Evolutionary conservation across 176 grass and related monocot genomes (phyloP).

Genomic region (Paspalum vaginatum): DNA sequence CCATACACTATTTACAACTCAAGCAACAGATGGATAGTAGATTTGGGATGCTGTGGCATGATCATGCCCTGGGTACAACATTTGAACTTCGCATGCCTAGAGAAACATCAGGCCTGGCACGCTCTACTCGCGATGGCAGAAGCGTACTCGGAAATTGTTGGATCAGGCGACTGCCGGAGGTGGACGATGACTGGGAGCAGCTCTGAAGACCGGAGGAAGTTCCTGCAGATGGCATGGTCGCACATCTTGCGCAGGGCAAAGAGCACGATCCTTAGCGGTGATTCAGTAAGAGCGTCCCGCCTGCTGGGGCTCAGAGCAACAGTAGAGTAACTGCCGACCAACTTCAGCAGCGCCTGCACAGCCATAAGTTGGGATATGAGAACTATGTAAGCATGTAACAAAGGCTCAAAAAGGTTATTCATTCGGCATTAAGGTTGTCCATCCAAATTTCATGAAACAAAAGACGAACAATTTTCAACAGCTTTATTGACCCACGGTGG

Average conservation of each 20-base stretch:
- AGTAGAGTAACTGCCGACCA: constrained; percentile 72
- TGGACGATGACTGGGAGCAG: constrained; percentile 66
- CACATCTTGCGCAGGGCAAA: constrained; percentile 94
- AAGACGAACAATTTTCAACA: background rate
- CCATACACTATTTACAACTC: constrained; percentile 23
- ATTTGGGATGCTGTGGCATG: constrained; percentile 17
- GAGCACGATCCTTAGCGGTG: constrained; percentile 80
- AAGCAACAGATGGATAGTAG: background rate
- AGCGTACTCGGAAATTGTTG: constrained; percentile 68
- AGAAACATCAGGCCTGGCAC: constrained; percentile 42
- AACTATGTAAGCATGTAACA: background rate
- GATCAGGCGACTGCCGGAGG: constrained; percentile 72
- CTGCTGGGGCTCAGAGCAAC: constrained; percentile 77
- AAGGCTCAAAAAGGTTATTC: background rate
- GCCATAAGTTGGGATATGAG: background rate
- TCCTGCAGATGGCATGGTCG: constrained; percentile 72
- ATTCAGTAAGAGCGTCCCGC: constrained; percentile 69
- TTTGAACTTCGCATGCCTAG: background rate
- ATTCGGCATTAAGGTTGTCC: background rate
- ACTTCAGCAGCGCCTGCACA: constrained; percentile 74
- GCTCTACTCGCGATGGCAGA: constrained; percentile 60
- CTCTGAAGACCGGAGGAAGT: constrained; percentile 72
- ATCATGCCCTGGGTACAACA: constrained; percentile 22
- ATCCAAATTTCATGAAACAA: background rate
- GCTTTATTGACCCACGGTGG: constrained; percentile 17